Base-by-base conservation (phyloP, 345 rosid genomes). In the Brassica juncea region DNA sequence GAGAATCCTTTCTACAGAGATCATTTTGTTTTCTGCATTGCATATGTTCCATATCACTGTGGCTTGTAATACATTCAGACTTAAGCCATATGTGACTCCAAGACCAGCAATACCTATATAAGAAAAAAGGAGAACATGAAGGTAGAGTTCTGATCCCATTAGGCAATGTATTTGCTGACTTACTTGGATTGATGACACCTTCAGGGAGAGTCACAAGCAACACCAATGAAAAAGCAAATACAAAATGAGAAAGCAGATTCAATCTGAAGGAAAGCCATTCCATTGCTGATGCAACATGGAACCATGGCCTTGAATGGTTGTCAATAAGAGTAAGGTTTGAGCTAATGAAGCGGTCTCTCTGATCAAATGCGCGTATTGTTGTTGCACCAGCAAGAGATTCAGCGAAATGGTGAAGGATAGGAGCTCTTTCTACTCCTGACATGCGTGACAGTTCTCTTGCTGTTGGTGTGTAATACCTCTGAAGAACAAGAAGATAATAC, bases 221-320 rank as follows among this genome's bases (percentile, higher is more conserved):
- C 68, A 91, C 89, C 87, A 94, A 76, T 34, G 98, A 87, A 84
- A 88, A 92, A 28, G 94, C 97, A 83, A 94, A 92, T 21, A 94
- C 94, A 78, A 92, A 92, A 82, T 92, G 92, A 68, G 98, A 94
- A 49, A 94, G 85, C 30, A 94, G 5, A 84, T 92, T 92, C 78
- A 94, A 83, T 77, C 98, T 85, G 86, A 91, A 92, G 72, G 94
- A 92, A 75, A 94, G 93, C 98, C 98, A 94, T 75, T 94, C 98
- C 97, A 94, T 92, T 35, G 98, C 97, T 23, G 97, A 80, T 63
- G 82, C 76, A 76, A 84, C 85, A 79, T 94, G 94, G 84, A 94
- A 94, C 98, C 97, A 94, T 70, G 98, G 94, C 82, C 94, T 91
- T 16, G 98, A 92, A 81, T 88, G 93, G 76, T 77, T 84, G 80